These are phyloP conservation scores for Saccharomyces hybrid DNA, from an alignment of 1,139 yeast species.

Conservation along the genomic window DNA sequence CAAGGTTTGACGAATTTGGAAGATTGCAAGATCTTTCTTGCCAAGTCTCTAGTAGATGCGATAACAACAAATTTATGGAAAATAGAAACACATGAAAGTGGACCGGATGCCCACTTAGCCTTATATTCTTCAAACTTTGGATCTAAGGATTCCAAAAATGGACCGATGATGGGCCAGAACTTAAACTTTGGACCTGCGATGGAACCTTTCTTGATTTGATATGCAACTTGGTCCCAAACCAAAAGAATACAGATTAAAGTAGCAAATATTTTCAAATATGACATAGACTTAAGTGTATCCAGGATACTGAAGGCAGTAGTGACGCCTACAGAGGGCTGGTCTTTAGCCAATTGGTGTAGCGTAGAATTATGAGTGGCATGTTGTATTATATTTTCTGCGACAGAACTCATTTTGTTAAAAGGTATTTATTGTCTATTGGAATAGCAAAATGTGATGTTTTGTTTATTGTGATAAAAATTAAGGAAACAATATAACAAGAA, in stretches of 20 bases:
- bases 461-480: not conserved
- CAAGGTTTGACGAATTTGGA: slow-evolving; percentile 92
- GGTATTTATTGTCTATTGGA: not conserved
- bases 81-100: slow-evolving; percentile 89
- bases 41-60: slow-evolving; percentile 83
- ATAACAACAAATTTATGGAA: slow-evolving; percentile 96
- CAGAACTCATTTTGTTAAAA: not conserved
- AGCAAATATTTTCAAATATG: slow-evolving; percentile 47
- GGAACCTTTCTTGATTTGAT: slow-evolving; percentile 70
- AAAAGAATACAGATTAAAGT: slow-evolving; percentile 46
- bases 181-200: slow-evolving; percentile 87
- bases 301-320: slow-evolving; percentile 5
- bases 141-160: slow-evolving; percentile 89
- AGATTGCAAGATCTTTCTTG: slow-evolving; percentile 79
- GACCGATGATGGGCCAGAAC: slow-evolving; percentile 92
- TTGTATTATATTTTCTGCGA: not conserved
- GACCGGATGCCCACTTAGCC: slow-evolving; percentile 93
- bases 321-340: slow-evolving; percentile 1
- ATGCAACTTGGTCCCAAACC: slow-evolving; percentile 73
- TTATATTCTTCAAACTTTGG: slow-evolving; percentile 92
- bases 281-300: slow-evolving; percentile 17
- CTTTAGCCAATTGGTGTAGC: slow-evolving; percentile 3
- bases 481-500: not conserved
- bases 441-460: not conserved
- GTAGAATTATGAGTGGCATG: not conserved